Evolutionary conservation across 2,329 filamentous ascomycete genomes (phyloP), one percentile per base, ranked within the genome.

Genomic region (Cadophora gregata): DNA sequence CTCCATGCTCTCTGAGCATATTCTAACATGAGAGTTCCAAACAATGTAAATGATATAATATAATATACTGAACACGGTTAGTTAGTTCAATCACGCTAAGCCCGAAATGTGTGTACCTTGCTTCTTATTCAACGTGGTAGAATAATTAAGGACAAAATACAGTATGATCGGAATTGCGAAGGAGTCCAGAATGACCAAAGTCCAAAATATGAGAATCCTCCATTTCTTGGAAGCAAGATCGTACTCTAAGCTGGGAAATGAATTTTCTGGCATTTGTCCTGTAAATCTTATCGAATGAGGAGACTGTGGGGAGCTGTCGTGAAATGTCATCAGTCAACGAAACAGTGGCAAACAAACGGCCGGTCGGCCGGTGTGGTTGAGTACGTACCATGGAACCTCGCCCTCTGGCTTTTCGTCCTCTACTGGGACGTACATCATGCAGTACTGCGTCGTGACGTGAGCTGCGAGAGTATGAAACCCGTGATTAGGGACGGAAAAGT

Each of bases 11-110:
- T 29, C 31, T 86, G 70, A 63, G 83, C 81, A 72, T 85, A 86
- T 70, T 86, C 84, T 47, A 86, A 75, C 63, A 86, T 85, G 31
- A 81, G 84, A 27, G 84, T 81, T 45, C 81, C 83, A 29, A 84
- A 84, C 1, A 86, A 77, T 27, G 82, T 76, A 1, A 81, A 83
- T 0, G 84, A 86, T 70, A 84, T 84, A 70, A 86, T 85, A 14
- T 51, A 48, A 31, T 64, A 59, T 2, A 64, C 62, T 64, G 19
- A 16, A 33, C 2, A 6, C 1, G 19, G 9, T 61, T 29, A 61
- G 59, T 9, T 38, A 21, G 19, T 47, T 9, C 10, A 21, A 48
- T 19, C 19, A 42, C 14, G 10, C 16, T 48, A 6, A 10, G 16
- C 27, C 10, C 4, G 48, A 24, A 16, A 27, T 10, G 24, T 31